Evolutionary conservation across 2,329 filamentous ascomycete species (phyloP), one percentile per base, ranked within the genome.

Genomic region (Pseudocercospora fuligena): DNA sequence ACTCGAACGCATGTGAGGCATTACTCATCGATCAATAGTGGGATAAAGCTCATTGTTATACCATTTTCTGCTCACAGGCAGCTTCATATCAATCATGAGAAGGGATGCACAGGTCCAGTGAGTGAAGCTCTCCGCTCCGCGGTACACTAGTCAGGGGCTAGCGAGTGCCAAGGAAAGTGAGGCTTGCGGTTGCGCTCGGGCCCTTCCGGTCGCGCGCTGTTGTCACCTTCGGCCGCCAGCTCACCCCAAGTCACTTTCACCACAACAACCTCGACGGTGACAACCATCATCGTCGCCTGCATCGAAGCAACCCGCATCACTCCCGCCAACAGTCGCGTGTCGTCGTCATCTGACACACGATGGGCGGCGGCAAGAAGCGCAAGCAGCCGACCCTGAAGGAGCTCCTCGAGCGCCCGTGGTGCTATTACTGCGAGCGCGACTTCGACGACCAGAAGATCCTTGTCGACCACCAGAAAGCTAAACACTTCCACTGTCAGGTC

Each of bases 401-500:
- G 82, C 85, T 97, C 73, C 87, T 99, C 69, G 84, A 85, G 72
- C 90, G 94, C 65, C 91, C 94, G 59, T 98, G 94, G 94, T 99
- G 95, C 83, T 99, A 97, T 82, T 99, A 99, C 84, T 99, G 95
- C 90, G 95, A 99, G 82, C 92, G 94, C 82, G 94, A 98, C 82
- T 99, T 98, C 78, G 94, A 98, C 80, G 95, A 99, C 79, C 81
- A 97, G 56, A 97, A 97, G 84, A 93, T 98, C 73, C 89, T 99
- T 70, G 96, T 97, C 73, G 94, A 92, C 65, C 95, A 99, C 80
- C 95, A 98, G 78, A 98, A 97, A 79, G 94, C 94, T n/a, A 98
- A 98, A 82, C 95, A 99, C 80, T 98, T 97, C 86, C 97, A 97
- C 81, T 99, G 95, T 82, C 33, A 60, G 19, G 57, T 62, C 54